Base-by-base conservation (phyloP, 768 basidiomycete species). In the Russula virescens region DNA sequence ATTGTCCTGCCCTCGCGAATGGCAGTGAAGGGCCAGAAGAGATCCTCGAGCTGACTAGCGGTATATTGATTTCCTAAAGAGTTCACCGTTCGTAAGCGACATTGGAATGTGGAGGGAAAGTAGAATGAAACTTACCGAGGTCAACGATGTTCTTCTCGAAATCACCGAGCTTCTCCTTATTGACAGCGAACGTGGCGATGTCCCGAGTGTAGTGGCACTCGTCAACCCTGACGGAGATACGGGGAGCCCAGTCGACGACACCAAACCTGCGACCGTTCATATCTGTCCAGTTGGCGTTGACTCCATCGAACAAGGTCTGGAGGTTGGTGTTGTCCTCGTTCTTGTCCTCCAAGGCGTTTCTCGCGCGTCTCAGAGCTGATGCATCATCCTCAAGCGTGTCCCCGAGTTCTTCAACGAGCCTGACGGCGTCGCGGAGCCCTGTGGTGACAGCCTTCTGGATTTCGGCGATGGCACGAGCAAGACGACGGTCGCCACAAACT, bases 1-100 rank as follows among this genome's bases (percentile, higher is more conserved):
- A 69, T 74, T 60, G 67, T 71, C 67, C 69, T 70, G 52, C 28
- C 46, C 23, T 62, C 48, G 52, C 58, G 28, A 66, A 54, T 58
- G 45, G 45, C 55, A 60, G 38, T 53, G 46, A 59, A 45, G 58
- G 73, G 69, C 58, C 63, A 73, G 58, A 74, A 70, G 35, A 68
- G 61, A 11, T 50, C 52, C 23, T 55, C 67, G 60, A 73, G 69
- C 52, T 75, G n/a, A 14, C 23, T 16, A 38, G 63, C 53, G 51
- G 60, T 42, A 55, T 65, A 72, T 65, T 73, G 68, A 19, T 57
- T 59, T 52, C 75, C 75, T 76, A 68, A 67, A 70, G 64, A 70
- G 62, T 45, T 56, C 25, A 49, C 47, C 42, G 49, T 59, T 38
- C 25, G 58, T 59, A 51, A 49, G 58, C 48, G 49, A 59, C 10